These are phyloP conservation scores for Mangifera indica DNA, from an alignment of 345 rosid species.

Conservation along the genomic window DNA sequence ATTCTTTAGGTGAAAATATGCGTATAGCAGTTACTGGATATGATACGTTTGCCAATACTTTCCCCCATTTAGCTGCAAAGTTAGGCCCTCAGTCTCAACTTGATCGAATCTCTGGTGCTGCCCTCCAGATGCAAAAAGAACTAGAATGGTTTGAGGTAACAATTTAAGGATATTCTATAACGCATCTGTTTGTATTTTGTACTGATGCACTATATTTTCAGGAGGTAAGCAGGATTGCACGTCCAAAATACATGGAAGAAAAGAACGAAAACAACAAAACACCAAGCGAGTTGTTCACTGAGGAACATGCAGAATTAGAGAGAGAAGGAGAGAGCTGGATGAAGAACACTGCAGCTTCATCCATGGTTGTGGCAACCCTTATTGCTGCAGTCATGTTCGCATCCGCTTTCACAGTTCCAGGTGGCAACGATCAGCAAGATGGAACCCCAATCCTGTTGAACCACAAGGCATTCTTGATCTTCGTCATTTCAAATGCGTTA, in stretches of 20 bases:
- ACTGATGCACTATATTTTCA: not conserved
- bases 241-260: not conserved
- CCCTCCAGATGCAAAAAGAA: constrained; percentile 31
- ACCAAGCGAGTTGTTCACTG: not conserved
- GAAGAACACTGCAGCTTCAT: constrained; percentile 12
- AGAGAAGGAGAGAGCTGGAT: constrained; percentile 17
- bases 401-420: constrained; percentile 13
- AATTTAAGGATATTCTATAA: not conserved
- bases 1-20: not conserved
- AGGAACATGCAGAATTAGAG: not conserved
- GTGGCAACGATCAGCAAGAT: not conserved
- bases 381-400: constrained; percentile 18
- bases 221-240: constrained; percentile 8
- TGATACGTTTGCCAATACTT: constrained; percentile 1
- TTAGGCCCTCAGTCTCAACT: constrained; percentile 20
- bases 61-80: constrained; percentile 20
- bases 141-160: constrained; percentile 35
- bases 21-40: not conserved
- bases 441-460: constrained; percentile 17
- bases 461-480: not conserved
- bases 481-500: constrained; percentile 3
- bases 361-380: constrained; percentile 17
- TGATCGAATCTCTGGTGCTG: constrained; percentile 22
- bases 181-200: too few relatives aligned
- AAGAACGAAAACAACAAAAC: not conserved